These are phyloP conservation scores for Centrapalus pauciflorus DNA, from an alignment of 129 eudicot genomes.

Conservation along the genomic window DNA sequence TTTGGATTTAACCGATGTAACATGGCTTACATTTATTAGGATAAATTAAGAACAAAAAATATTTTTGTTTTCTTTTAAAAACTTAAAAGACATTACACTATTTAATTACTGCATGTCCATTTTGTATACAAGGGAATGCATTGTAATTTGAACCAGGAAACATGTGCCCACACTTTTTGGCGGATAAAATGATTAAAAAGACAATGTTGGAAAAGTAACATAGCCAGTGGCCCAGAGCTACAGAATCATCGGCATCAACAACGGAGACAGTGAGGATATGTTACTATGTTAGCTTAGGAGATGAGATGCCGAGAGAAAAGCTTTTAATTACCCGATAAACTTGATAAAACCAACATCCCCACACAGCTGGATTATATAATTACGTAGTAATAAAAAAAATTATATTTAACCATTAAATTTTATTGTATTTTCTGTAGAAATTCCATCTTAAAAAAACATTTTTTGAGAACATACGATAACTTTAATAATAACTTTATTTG, in stretches of 20 bases:
- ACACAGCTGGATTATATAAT: too few species aligned
- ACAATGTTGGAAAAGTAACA: conserved; percentile 22
- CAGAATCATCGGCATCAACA: conserved; percentile 17
- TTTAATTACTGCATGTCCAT: not conserved
- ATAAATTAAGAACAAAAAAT: not conserved
- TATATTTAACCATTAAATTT: too few species aligned
- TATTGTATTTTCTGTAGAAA: too few species aligned
- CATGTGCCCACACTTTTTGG: conserved; percentile 31
- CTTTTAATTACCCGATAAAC: not conserved
- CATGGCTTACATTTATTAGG: not conserved
- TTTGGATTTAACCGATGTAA: not conserved
- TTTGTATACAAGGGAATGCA: not conserved
- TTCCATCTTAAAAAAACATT: too few species aligned
- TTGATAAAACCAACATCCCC: not conserved
- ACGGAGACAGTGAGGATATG: not conserved
- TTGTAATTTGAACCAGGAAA: conserved; percentile 15
- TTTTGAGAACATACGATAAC: too few species aligned
- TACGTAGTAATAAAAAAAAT: too few species aligned
- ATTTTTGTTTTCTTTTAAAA: not conserved
- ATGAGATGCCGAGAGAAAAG: not conserved
- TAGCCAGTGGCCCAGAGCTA: conserved; percentile 3
- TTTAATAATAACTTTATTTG: not conserved
- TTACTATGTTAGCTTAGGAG: conserved; percentile 2
- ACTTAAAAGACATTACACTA: not conserved
- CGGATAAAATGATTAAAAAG: conserved; percentile 23